These are phyloP conservation scores for Ophiosphaerella narmari DNA, from an alignment of 2,329 filamentous ascomycete genomes.

Conservation along the genomic window DNA sequence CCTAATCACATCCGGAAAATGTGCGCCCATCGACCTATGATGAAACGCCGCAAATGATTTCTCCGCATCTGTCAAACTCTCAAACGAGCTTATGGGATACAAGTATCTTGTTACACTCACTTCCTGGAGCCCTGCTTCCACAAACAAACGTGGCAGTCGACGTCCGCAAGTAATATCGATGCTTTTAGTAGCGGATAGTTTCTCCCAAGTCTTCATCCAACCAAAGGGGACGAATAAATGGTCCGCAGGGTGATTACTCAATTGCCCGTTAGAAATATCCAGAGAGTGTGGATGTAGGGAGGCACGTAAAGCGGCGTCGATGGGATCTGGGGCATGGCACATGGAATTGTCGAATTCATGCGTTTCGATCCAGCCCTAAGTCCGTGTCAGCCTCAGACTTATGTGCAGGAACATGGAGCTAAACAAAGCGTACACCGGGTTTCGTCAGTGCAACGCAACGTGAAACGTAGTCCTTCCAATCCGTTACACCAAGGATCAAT, in stretches of 20 bases:
- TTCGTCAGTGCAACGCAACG: conserved; percentile 38
- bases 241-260: neutral
- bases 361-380: neutral
- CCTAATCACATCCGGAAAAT: neutral
- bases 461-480: conserved; percentile 53
- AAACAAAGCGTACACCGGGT: conserved; percentile 43
- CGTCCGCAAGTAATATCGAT: neutral
- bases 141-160: neutral
- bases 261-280: neutral
- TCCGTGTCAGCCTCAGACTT: neutral
- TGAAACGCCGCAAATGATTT: neutral
- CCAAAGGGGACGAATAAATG: neutral
- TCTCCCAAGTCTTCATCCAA: neutral
- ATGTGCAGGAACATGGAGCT: neutral
- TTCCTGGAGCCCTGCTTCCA: conserved; percentile 5
- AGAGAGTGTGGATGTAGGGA: neutral
- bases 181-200: neutral
- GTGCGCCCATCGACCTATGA: neutral
- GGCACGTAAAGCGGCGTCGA: neutral
- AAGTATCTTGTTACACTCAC: conserved; percentile 4
- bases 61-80: conserved; percentile 3
- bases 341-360: neutral
- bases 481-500: conserved; percentile 56
- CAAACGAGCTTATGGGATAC: conserved; percentile 3
- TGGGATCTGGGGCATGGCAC: neutral